A percentile compares a stretch with the other conserved stretches of the same genome.
Evolutionary conservation across 202 grass and related monocot species (phyloP).

Genomic region (Cymbopogon flexuosus): DNA sequence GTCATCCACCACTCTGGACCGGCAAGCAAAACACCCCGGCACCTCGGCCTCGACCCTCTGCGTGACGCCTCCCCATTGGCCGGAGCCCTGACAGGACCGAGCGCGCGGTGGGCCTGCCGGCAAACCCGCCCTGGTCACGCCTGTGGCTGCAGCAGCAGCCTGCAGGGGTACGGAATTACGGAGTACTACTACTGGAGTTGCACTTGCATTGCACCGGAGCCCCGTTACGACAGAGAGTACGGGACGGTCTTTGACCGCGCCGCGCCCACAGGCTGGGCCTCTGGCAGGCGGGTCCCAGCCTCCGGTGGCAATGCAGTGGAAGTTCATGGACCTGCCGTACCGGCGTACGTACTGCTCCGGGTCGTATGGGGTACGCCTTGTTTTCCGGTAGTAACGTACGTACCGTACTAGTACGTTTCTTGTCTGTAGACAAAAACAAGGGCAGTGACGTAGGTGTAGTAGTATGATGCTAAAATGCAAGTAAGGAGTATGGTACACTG

Average conservation of each 20-base stretch:
- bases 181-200: too few species aligned
- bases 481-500: not conserved
- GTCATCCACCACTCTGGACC: too few species aligned
- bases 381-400: not conserved
- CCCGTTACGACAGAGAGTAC: constrained; percentile 2
- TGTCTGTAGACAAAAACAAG: not conserved
- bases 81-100: not conserved
- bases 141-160: not conserved
- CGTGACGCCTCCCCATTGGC: not conserved
- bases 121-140: not conserved
- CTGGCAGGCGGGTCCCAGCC: not conserved
- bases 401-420: not conserved
- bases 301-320: too few species aligned
- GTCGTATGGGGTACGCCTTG: not conserved
- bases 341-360: not conserved
- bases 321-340: not conserved
- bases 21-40: not conserved
- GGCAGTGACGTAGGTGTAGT: not conserved
- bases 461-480: not conserved
- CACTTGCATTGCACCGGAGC: not conserved
- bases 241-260: constrained; percentile 21
- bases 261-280: not conserved
- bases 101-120: not conserved
- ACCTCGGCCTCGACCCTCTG: too few species aligned
- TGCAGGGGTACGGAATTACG: not conserved